A percentile compares a stretch with the other conserved stretches of the same genome.
Evolutionary conservation across 2,329 filamentous ascomycete species (phyloP).

Genomic region (Colletotrichum shisoi): DNA sequence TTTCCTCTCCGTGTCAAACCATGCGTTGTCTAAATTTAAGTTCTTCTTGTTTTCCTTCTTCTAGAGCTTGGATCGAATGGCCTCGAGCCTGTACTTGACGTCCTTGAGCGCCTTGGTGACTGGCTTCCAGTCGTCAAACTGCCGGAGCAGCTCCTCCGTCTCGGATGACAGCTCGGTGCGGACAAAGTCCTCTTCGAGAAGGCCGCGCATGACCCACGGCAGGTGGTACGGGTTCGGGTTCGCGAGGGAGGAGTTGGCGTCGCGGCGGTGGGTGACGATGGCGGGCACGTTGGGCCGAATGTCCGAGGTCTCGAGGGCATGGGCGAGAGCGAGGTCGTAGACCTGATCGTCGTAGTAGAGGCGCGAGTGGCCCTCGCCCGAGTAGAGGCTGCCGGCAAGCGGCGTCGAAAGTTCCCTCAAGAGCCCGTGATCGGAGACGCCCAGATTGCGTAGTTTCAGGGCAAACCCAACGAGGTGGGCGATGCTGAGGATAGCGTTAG

Average conservation of each 20-base stretch:
- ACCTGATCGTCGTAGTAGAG: conserved; percentile 90
- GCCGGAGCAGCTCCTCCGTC: conserved; percentile 77
- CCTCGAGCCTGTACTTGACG: conserved; percentile 93
- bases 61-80: conserved; percentile 82
- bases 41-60: no score
- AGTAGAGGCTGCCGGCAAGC: conserved; percentile 88
- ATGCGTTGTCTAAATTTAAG: neutral
- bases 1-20: no score
- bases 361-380: conserved; percentile 90
- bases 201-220: conserved; percentile 93
- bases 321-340: conserved; percentile 79
- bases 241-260: conserved; percentile 47
- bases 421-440: conserved; percentile 90
- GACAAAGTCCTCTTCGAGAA: conserved; percentile 91
- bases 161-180: conserved; percentile 80
- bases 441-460: conserved; percentile 91
- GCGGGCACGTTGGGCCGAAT: conserved; percentile 48
- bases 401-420: conserved; percentile 88
- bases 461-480: conserved; percentile 92
- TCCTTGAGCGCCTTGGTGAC: conserved; percentile 90
- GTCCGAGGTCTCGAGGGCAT: conserved; percentile 75
- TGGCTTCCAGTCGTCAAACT: conserved; percentile 96
- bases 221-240: conserved; percentile 85
- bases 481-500: conserved; percentile 58
- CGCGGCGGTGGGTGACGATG: conserved; percentile 40